A percentile compares a stretch with the other conserved stretches of the same genome.
phyloP scores from a whole-genome alignment of 2,329 filamentous ascomycete genomes.

The Xylariales sp. region DNA sequence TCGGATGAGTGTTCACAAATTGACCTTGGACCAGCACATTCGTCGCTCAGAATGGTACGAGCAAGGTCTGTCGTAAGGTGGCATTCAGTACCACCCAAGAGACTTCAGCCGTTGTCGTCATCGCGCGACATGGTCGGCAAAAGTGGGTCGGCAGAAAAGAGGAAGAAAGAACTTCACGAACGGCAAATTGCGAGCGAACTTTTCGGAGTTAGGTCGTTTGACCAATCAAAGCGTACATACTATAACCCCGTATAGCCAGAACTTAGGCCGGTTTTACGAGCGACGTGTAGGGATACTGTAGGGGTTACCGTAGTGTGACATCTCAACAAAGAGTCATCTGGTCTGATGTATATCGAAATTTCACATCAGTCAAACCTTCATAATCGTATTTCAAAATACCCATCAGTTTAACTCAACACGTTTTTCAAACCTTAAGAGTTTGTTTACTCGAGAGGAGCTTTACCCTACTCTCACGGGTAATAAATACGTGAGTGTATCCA shows the following conservation, averaged over 20 bases:
- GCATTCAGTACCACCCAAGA: constrained; percentile 26
- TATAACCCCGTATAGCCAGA: neutral
- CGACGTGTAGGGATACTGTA: neutral
- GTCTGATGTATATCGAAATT: too few relatives aligned
- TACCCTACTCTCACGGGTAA: neutral
- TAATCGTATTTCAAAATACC: too few relatives aligned
- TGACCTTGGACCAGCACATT: neutral
- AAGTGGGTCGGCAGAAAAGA: constrained; percentile 30
- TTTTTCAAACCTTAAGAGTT: too few relatives aligned
- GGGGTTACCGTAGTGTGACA: neutral
- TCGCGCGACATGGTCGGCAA: constrained; percentile 29
- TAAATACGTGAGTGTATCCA: too few relatives aligned
- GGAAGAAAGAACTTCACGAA: constrained; percentile 12
- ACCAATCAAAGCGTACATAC: constrained; percentile 11
- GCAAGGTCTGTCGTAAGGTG: constrained; percentile 10
- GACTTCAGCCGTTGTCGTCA: constrained; percentile 37
- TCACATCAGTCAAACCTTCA: too few relatives aligned
- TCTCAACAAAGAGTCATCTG: neutral
- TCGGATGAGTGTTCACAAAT: neutral
- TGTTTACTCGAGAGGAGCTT: too few relatives aligned
- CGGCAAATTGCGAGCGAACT: constrained; percentile 21
- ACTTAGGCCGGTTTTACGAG: constrained; percentile 4
- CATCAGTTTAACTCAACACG: too few relatives aligned
- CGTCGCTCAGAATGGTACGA: constrained; percentile 6
- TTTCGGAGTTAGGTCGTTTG: constrained; percentile 14